Percentiles rank a stretch among this genome's conserved stretches.
Evolutionary conservation across 1,139 yeast species (phyloP).

Genomic region (Lodderomyces jiufengensis): DNA sequence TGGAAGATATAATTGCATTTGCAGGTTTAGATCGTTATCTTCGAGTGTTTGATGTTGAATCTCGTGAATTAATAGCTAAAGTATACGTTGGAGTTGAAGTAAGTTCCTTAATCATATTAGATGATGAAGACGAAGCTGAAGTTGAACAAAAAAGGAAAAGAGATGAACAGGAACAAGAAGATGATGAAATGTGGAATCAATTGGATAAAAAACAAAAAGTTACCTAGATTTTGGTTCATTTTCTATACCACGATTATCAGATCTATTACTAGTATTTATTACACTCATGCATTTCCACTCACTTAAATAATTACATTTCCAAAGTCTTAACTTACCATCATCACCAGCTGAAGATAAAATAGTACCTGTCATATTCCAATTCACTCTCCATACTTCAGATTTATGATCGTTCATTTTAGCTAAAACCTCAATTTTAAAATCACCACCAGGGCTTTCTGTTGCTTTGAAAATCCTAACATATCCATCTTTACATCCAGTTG

Average conservation of each 20-base stretch:
- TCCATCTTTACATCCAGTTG: slow-evolving; percentile 96
- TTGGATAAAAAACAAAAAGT: slow-evolving; percentile 24
- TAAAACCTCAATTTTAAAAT: slow-evolving; percentile 33
- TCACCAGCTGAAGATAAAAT: slow-evolving; percentile 92
- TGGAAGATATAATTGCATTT: slow-evolving; percentile 37
- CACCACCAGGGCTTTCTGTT: slow-evolving; percentile 36
- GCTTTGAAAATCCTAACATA: slow-evolving; percentile 80
- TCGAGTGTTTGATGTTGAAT: slow-evolving; percentile 62
- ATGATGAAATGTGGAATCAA: slow-evolving; percentile 39
- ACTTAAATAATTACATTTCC: slow-evolving; percentile 85
- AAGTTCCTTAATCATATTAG: slow-evolving; percentile 52
- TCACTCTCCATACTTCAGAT: slow-evolving; percentile 93
- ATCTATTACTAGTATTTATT: slow-evolving; percentile 59
- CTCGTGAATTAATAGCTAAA: slow-evolving; percentile 62
- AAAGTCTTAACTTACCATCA: slow-evolving; percentile 85
- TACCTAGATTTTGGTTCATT: slow-evolving; percentile 15
- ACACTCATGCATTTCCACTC: slow-evolving; percentile 93
- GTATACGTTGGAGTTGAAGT: slow-evolving; percentile 75
- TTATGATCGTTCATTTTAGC: slow-evolving; percentile 64
- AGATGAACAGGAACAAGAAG: slow-evolving; percentile 26
- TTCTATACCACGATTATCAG: slow-evolving; percentile 20
- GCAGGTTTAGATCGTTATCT: slow-evolving; percentile 89
- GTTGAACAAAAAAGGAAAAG: slow-evolving; percentile 19
- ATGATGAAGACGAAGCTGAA: slow-evolving; percentile 38
- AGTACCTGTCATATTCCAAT: slow-evolving; percentile 94